Base-by-base conservation (phyloP, 129 eudicot genomes). In the Lonicera japonica region DNA sequence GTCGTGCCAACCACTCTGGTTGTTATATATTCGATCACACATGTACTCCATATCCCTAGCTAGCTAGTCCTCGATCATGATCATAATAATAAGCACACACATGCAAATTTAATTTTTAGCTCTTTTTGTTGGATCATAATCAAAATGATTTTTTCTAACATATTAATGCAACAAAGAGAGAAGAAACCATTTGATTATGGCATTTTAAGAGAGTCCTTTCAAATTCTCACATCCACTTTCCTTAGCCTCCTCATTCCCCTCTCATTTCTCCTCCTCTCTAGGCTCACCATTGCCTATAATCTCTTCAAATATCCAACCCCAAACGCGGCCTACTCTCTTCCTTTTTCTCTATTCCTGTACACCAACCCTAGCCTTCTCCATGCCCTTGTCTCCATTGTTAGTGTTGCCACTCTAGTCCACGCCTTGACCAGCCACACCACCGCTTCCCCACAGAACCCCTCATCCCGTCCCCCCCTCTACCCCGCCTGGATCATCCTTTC, bases 171-270 rank as follows among this genome's bases (percentile, higher is more conserved):
- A 15, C 40, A 56, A 36, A 38, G 12, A 11, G 53, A 58, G 36
- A 16, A 64, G 55, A 50, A 71, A 46, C 51, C 56, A 8, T 52
- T 23, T 6, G 1, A 21, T 24, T 52, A 20, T 63, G 68, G 1
- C 38, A 17, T 29, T 2, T 60, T 74, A n/a, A 66, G 48, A 51
- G 41, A 52, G 15, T 56, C 74, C 38, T 85, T 88, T 54, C 87
- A 80, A 21, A 51, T 82, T 11, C 55, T 92, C 38, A 78, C 88
- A 11, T 78, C 78, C 10, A 70, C 83, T 39, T 89, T 83, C 46
- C 96, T 92, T 21, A 78, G 89, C 80, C 95, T 92, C 25, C 96
- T 92, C 54, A 83, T 92, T 29, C 98, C 98, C 0, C 88, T 92
- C 25, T 85, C 98, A 4, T 87, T 82, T 65, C 91, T 92, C 46